These are phyloP conservation scores for Phytophthora citricola DNA, from an alignment of 352 stramenopile genomes.

Conservation along the genomic window DNA sequence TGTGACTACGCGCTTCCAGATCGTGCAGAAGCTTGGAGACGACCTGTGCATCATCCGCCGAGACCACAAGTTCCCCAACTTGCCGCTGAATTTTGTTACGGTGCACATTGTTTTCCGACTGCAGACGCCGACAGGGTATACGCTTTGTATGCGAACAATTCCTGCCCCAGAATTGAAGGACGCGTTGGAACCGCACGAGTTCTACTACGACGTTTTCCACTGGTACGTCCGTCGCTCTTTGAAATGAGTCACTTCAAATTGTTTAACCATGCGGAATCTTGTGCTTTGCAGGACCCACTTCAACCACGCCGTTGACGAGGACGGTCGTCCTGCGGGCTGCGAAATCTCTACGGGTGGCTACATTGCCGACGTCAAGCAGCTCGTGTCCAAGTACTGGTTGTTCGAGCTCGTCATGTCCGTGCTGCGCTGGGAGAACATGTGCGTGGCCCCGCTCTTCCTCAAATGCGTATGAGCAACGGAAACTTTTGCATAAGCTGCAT, in stretches of 20 bases:
- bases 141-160: slow-evolving; percentile 68
- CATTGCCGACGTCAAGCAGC: slow-evolving; percentile 54
- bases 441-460: slow-evolving; percentile 57
- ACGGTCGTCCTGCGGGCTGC: slow-evolving; percentile 44
- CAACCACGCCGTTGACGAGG: slow-evolving; percentile 53
- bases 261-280: neutral
- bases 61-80: slow-evolving; percentile 52
- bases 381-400: slow-evolving; percentile 66
- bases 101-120: slow-evolving; percentile 69
- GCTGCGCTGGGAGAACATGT: slow-evolving; percentile 63
- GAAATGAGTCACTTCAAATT: neutral
- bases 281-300: slow-evolving; percentile 51
- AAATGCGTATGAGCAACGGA: slow-evolving; percentile 22
- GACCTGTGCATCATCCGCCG: slow-evolving; percentile 65
- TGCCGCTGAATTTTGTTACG: slow-evolving; percentile 62
- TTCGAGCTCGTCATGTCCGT: slow-evolving; percentile 74
- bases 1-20: slow-evolving; percentile 50
- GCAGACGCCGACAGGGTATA: slow-evolving; percentile 61
- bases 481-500: neutral
- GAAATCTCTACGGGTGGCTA: slow-evolving; percentile 64
- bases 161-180: slow-evolving; percentile 54
- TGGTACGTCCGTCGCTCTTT: slow-evolving; percentile 38
- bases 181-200: slow-evolving; percentile 50
- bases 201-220: slow-evolving; percentile 71
- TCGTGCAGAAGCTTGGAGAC: slow-evolving; percentile 61